Percentiles rank a stretch among this genome's conserved stretches.
Conservation (phyloP, 192 early-diverging fungal genomes). For the Chytriomyces sp. region DNA sequence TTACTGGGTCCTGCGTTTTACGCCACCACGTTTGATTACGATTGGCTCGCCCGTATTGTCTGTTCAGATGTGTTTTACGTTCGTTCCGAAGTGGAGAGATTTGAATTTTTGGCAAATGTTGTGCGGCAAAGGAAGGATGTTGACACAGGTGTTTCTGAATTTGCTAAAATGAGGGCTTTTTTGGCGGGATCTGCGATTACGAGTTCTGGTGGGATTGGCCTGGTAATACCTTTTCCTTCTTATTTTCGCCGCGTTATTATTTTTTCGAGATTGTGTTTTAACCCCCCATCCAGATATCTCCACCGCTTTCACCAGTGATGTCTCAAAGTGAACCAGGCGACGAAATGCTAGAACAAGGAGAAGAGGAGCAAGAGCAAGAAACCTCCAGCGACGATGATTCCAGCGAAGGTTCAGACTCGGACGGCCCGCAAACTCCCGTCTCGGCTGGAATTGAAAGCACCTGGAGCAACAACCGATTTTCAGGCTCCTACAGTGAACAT, state of each 20-base stretch:
- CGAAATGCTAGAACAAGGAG: background rate
- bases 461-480: background rate
- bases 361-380: background rate
- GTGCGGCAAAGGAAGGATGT: background rate
- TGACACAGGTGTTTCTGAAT: background rate
- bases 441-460: background rate
- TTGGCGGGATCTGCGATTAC: slow-evolving; percentile 12
- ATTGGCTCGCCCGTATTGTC: slow-evolving; percentile 17
- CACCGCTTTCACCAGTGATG: too few relatives aligned
- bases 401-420: background rate
- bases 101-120: background rate
- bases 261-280: too few relatives aligned
- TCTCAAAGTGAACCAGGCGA: background rate
- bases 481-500: background rate
- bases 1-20: background rate
- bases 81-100: background rate
- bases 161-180: slow-evolving; percentile 6
- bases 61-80: slow-evolving; percentile 23
- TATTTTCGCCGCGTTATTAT: too few relatives aligned
- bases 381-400: background rate
- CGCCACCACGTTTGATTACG: background rate
- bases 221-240: background rate
- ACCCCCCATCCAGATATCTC: too few relatives aligned
- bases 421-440: background rate
- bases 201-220: background rate